Base-by-base conservation (phyloP, 768 basidiomycete genomes). In the Kwoniella sp. region DNA sequence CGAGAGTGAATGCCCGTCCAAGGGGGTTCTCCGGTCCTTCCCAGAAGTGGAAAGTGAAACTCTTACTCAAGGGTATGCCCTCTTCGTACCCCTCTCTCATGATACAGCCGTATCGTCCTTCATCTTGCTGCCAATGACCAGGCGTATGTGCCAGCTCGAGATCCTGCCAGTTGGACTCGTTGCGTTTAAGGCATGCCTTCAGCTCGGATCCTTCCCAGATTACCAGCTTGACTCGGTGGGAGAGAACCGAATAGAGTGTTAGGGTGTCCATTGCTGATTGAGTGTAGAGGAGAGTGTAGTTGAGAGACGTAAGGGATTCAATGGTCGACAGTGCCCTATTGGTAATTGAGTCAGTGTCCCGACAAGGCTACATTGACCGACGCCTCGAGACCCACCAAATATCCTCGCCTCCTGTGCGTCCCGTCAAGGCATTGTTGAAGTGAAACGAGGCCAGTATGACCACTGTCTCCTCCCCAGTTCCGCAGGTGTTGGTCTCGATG, bases 21-120 rank as follows among this genome's bases (percentile, higher is more conserved):
- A 61, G 38, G 5, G 58, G 61, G 28, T 56, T 52, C 15, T 22
- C 28, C 5, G 57, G 37, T n/a, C 52, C 42, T 12, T 25, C 41
- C 65, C 65, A 66, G 41, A 63, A 66, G 47, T 66, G 65, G 34
- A 62, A 63, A 3, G 49, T 43, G 28, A 62, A 63, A 27, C 48
- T 54, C 41, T 66, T 66, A 43, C 54, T 56, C 5, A 63, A 17
- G 8, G 65, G 65, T 2, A 66, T 55, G 1, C 65, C 65, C 6
- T 60, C 53, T 28, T 59, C 51, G 28, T 48, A 60, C 8, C 56
- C 65, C 25, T 39, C 20, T 23, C 32, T 46, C 49, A 53, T 60
- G 31, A 55, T 54, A 43, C 65, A 66, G 19, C 64, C 54, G 40
- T 48, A 57, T 8, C 46, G 50, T n/a, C 25, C 19, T 17, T 34